phyloP scores from a whole-genome alignment of 2,329 filamentous ascomycete species.

The Dothideomycetidae sp. region DNA sequence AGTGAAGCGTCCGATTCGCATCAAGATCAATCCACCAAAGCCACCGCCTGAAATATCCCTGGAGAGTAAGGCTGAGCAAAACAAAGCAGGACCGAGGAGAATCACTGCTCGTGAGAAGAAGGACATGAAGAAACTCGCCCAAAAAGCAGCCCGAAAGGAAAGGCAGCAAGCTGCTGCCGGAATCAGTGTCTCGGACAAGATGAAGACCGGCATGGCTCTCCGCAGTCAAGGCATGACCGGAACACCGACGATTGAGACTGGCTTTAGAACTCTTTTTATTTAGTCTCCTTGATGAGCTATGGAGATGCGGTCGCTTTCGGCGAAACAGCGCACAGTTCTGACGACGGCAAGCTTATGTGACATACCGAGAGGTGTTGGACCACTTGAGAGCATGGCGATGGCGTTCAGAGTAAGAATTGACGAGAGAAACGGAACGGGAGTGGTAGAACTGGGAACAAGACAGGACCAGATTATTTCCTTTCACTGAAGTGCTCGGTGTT shows the following conservation, averaged over 20 bases:
- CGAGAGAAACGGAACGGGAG: neutral
- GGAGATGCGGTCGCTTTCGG: too few relatives aligned
- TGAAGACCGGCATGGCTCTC: constrained; percentile 17
- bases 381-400: constrained; percentile 11
- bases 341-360: too few relatives aligned
- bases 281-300: constrained; percentile 16
- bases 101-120: constrained; percentile 24
- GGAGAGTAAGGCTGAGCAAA: constrained; percentile 20
- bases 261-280: constrained; percentile 25
- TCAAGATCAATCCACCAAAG: constrained; percentile 23
- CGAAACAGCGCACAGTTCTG: too few relatives aligned
- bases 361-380: neutral
- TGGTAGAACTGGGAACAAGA: neutral
- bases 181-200: constrained; percentile 4
- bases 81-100: constrained; percentile 23
- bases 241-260: constrained; percentile 23
- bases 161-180: constrained; percentile 19
- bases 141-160: constrained; percentile 28
- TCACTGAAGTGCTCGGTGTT: constrained; percentile 12
- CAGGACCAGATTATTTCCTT: too few relatives aligned
- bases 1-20: constrained; percentile 14
- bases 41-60: constrained; percentile 16
- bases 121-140: constrained; percentile 28
- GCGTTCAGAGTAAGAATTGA: constrained; percentile 8
- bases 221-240: constrained; percentile 21